Percentiles rank a stretch among this genome's conserved stretches.
Evolutionary conservation across 2,329 filamentous ascomycete genomes (phyloP).

Genomic region (Botryotinia convoluta): DNA sequence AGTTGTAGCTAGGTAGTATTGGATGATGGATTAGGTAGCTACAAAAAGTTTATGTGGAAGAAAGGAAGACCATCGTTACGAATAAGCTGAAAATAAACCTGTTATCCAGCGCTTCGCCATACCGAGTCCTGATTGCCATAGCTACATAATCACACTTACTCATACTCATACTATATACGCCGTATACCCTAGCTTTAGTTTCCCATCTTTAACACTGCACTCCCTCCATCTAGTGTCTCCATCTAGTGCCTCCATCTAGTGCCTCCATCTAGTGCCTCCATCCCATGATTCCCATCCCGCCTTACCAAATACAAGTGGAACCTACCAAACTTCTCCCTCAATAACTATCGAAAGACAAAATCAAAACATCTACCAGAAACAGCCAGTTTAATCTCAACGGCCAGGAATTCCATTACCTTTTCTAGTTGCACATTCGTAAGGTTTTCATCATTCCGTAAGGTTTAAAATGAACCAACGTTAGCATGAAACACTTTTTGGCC

Average conservation of each 20-base stretch:
- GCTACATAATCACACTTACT: not conserved
- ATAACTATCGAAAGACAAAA: not conserved
- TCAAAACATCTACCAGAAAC: not conserved
- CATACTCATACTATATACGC: not conserved
- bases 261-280: not conserved
- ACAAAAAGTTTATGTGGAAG: not conserved
- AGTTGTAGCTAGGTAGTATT: not conserved
- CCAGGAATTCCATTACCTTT: not conserved
- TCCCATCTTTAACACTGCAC: not conserved
- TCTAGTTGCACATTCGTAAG: not conserved
- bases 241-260: not conserved
- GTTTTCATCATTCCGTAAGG: not conserved
- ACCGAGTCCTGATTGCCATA: not conserved
- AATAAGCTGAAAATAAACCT: not conserved
- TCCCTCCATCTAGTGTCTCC: not conserved
- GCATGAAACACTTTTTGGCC: not conserved
- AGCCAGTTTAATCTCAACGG: not conserved
- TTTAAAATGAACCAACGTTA: slow-evolving; percentile 1
- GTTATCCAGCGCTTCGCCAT: not conserved
- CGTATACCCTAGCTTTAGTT: not conserved
- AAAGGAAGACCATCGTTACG: not conserved
- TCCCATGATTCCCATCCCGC: not conserved
- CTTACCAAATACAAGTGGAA: not conserved
- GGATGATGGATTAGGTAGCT: not conserved
- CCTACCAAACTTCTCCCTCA: not conserved